Percentiles rank a stretch among this genome's conserved stretches.
Conservation (phyloP, 257 asterid species). For the Nemophila menziesii region DNA sequence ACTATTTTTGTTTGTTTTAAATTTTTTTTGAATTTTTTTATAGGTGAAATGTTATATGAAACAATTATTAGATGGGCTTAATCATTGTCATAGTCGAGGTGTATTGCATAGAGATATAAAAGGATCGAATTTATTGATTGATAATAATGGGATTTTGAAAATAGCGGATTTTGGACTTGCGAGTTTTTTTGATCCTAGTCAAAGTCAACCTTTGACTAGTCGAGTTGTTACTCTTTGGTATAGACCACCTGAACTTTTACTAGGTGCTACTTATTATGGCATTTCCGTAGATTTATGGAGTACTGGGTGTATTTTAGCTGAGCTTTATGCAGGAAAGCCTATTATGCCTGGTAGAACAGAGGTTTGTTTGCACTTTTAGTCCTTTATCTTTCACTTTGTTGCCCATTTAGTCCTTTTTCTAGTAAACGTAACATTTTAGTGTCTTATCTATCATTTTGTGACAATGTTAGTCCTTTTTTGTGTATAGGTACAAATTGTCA, state of each 20-base stretch:
- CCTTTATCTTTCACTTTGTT: too few species aligned
- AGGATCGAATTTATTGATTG: constrained; percentile 88
- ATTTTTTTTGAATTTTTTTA: constrained; percentile 10
- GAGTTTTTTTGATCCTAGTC: constrained; percentile 62
- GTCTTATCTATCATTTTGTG: too few species aligned
- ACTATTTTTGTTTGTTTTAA: too few species aligned
- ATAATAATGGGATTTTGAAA: constrained; percentile 72
- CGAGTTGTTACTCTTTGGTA: constrained; percentile 98
- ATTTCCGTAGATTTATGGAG: constrained; percentile 96
- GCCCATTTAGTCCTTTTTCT: too few species aligned
- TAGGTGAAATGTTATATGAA: constrained; percentile 92
- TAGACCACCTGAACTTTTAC: constrained; percentile 92
- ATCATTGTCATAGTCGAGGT: constrained; percentile 77
- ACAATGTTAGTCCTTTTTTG: too few species aligned
- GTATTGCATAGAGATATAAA: constrained; percentile 90
- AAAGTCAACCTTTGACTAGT: constrained; percentile 71
- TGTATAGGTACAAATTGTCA: too few species aligned
- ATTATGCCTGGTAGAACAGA: constrained; percentile 98
- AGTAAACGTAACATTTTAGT: too few species aligned
- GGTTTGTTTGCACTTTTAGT: too few species aligned
- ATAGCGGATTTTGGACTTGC: constrained; percentile 96
- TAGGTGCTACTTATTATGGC: constrained; percentile 82
- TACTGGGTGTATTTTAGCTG: constrained; percentile 87
- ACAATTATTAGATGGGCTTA: constrained; percentile 75
- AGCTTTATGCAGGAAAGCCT: constrained; percentile 89